Evolutionary conservation across 257 asterid genomes (phyloP), one percentile per base, ranked within the genome.

Genomic region (Phtheirospermum japonicum): DNA sequence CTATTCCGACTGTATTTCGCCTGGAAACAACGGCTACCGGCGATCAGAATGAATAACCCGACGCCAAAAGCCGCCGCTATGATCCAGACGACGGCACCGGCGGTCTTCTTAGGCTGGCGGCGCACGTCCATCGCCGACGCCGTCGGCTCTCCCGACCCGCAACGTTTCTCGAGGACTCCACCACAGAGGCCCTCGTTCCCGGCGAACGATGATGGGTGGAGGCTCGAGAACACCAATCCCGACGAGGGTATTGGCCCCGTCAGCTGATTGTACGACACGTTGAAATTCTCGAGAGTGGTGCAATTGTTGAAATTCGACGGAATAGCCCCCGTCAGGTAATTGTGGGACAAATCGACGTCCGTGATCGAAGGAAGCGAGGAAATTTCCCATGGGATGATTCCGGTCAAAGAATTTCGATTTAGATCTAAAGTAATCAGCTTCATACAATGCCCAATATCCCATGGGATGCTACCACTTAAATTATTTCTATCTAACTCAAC

Each of bases 341-440:
- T 93, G 34, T 77, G 77, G 0, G 99, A 85, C 60, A 93, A 71
- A 73, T 93, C 99, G 0, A 93, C 79, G 3, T 85, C 89, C 7
- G 91, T 83, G 39, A 93, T 78, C 1, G 88, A 70, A 54, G 96
- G 89, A 12, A 89, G 82, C 0, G 85, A 61, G 0, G 97, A 89
- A n/a, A 93, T 89, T 69, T 93, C 99, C 96, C 90, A 82, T 1
- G 99, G 99, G 49, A 93, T 93, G 19, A 79, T 87, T 32, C 99
- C 99, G 0, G 94, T 82, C 26, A 93, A 61, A 2, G 79, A 80
- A 71, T 89, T 93, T 17, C 71, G 46, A 11, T 83, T 63, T 12
- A 93, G 62, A 57, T 83, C 78, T 77, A 93, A 48, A n/a, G 45
- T 43, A 23, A 93, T 76, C 33, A 93, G 82, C 80, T 83, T 93